Evolutionary conservation across 2,329 filamentous ascomycete genomes (phyloP), one percentile per base, ranked within the genome.

Genomic region (Trichoderma endophyticum): DNA sequence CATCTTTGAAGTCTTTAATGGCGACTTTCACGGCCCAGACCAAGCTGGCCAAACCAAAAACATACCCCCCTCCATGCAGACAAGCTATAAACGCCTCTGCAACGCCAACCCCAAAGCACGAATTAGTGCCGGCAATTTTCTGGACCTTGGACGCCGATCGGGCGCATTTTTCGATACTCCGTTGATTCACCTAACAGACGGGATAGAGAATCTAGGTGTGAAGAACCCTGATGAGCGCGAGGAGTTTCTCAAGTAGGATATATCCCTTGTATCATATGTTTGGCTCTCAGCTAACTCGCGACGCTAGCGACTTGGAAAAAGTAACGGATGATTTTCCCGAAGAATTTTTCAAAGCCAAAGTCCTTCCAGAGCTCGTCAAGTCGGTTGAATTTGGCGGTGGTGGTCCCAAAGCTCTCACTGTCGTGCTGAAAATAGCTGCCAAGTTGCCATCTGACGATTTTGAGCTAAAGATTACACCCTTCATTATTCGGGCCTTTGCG

Each of bases 311-410:
- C 77, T 88, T 99, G 6, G 94, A 97, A 75, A 87, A 92, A 73
- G 87, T 98, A 6, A 92, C 94, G 0, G 94, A 98, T 75, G 95
- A 99, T 80, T 98, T 98, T 73, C 96, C 96, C 0, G 95, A 98
- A 79, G 96, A 98, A 73, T 99, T 97, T 81, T 97, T 98, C 86
- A 97, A 97, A 80, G 93, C 97, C 87, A 99, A 98, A 79, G 90
- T 99, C 4, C 86, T 99, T 9, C 96, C 96, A 0, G 96, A 99
- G 79, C 85, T 99, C 34, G 87, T 99, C n/a, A 99, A 98, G 79
- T 97, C 95, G 0, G 94, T 98, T n/a, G 96, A 99, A 78, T 99
- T 98, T 80, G 96, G 96, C 8, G 96, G 95, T 12, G 96, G 96
- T 32, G 96, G 96, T 0, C 93, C 95, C 0, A 97, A 97, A 78